phyloP scores from a whole-genome alignment of 306 rosid species.

The Quercus dentata region DNA sequence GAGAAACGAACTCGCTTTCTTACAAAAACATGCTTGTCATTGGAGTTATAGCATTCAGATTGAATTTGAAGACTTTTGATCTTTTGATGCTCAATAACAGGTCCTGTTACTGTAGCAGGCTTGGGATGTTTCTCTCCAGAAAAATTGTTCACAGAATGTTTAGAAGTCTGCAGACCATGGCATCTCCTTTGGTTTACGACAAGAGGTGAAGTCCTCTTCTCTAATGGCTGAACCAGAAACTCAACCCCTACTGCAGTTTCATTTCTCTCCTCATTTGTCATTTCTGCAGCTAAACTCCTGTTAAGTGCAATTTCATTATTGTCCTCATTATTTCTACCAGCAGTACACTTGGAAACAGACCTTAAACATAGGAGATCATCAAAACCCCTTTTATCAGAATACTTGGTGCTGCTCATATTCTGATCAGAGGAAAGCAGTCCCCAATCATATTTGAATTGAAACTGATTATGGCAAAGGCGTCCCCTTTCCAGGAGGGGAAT shows the following conservation, averaged over 20 bases:
- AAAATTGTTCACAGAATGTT: conserved; percentile 25
- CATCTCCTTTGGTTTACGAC: conserved; percentile 27
- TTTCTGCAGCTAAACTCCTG: conserved; percentile 25
- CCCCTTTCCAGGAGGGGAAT: conserved; percentile 13
- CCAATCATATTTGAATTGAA: conserved; percentile 25
- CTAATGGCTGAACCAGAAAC: conserved; percentile 25
- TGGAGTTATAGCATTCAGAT: conserved; percentile 21
- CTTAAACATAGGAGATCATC: conserved; percentile 14
- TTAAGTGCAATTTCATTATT: conserved; percentile 26
- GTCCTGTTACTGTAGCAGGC: conserved; percentile 18
- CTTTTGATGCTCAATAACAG: conserved; percentile 32
- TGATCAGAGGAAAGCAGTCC: conserved; percentile 33
- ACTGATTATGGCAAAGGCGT: conserved; percentile 17
- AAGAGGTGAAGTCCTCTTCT: conserved; percentile 33
- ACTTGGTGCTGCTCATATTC: conserved; percentile 20
- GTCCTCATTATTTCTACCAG: conserved; percentile 31
- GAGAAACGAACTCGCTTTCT: conserved; percentile 61
- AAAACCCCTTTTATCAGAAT: conserved; percentile 34
- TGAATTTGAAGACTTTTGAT: conserved; percentile 23
- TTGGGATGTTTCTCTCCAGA: conserved; percentile 22
- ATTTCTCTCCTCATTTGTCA: conserved; percentile 22
- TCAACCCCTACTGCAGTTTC: conserved; percentile 25
- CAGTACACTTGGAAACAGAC: conserved; percentile 13
- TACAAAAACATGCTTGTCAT: conserved; percentile 29
- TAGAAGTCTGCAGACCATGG: conserved; percentile 36